Base-by-base conservation (phyloP, 371 early-diverging fungal species). In the Umbelopsis sp. region DNA sequence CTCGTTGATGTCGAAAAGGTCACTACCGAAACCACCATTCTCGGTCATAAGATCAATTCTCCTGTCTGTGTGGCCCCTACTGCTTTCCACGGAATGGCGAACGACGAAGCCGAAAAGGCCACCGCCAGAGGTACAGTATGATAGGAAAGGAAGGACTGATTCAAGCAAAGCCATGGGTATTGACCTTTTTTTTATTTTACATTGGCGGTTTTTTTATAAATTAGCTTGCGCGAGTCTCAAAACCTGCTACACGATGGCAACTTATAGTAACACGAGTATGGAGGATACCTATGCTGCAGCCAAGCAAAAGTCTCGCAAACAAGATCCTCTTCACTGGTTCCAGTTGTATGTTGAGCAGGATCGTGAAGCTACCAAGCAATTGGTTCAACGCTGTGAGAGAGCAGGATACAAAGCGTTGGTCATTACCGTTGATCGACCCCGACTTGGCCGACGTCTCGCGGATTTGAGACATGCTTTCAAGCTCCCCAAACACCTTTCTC, bases 281-380 rank as follows among this genome's bases (percentile, higher is more conserved):
- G 89, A 90, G 63, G 85, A 89, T 48, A 53, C 63, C 6, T 62
- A 66, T n/a, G 68, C 50, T 22, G 75, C 72, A 4, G 46, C 63
- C 22, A 67, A 51, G 51, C 48, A 57, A n/a, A 78, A 82, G 29
- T 77, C 72, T n/a, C 82, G 80, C 3, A 63, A 70, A 24, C 69
- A 70, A 10, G 72, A 74, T 44, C 84, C 86, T 51, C 74, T 78
- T 16, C 87, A 86, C 72, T 93, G 89, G 88, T 88, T 91, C 77
- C 94, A 93, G 75, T 83, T 93, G 25, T 93, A 93, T 67, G 90
- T 93, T 44, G 86, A 91, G 75, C 70, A 76, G 63, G 83, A 93
- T 67, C 80, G 88, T 16, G 68, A 72, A 0, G 73, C 87, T 3
- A 85, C 90, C 3, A 80, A 75, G 66, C 44, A 75, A 25, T 71